phyloP scores from a whole-genome alignment of 257 asterid genomes.

The Scutellaria baicalensis region DNA sequence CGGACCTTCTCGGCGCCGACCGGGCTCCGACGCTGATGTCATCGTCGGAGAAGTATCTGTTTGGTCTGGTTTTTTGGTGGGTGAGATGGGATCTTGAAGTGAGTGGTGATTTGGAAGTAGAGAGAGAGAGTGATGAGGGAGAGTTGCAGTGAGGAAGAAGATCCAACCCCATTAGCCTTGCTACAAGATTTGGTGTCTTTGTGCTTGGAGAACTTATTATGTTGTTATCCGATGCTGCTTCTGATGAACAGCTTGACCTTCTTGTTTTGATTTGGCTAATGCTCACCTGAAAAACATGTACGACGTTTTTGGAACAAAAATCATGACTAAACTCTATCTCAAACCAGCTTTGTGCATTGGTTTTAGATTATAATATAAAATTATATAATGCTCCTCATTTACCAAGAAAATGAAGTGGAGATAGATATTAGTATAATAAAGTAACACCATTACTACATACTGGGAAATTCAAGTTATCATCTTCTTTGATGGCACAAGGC shows the following conservation, averaged over 20 bases:
- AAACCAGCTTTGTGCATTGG: conserved; percentile 20
- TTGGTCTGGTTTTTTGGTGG: conserved; percentile 2
- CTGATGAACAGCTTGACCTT: conserved; percentile 10
- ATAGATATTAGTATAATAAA: not conserved
- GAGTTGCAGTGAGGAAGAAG: conserved; percentile 56
- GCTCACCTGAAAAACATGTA: conserved; percentile 39
- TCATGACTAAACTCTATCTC: not conserved
- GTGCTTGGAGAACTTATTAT: conserved; percentile 44
- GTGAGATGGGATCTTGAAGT: conserved; percentile 13
- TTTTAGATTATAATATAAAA: no score
- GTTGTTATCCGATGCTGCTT: conserved; percentile 43
- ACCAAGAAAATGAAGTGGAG: not conserved
- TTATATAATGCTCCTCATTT: no score
- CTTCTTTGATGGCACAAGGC: conserved; percentile 24
- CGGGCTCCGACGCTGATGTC: conserved; percentile 38
- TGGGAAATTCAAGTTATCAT: conserved; percentile 41
- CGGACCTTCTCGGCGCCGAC: conserved; percentile 55
- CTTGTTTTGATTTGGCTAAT: conserved; percentile 60
- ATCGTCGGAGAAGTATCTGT: conserved; percentile 25
- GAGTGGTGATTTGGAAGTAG: conserved; percentile 6
- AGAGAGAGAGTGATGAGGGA: conserved; percentile 31
- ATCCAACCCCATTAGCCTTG: conserved; percentile 95
- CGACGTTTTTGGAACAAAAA: not conserved
- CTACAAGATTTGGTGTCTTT: conserved; percentile 77
- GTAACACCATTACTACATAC: conserved; percentile 40